Evolutionary conservation across 1,139 yeast species (phyloP), one percentile per base, ranked within the genome.

Genomic region (Yamadazyma songkhlaensis): DNA sequence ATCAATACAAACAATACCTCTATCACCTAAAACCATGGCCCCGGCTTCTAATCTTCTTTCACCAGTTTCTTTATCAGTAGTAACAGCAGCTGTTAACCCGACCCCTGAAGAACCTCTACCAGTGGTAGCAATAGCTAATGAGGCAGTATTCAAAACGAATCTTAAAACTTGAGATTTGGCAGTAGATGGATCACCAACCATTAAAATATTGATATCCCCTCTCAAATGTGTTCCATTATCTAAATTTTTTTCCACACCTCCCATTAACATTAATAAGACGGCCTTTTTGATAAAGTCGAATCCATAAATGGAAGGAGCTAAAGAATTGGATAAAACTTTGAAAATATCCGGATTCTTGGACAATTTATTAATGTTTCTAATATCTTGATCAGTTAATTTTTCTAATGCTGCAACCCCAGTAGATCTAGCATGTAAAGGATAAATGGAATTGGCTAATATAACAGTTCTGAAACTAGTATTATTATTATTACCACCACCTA

Each of bases 101-200:
- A 94, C 99, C 62, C 98, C 99, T 0, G 98, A 90, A 11, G 97
- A 90, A 43, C 98, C 99, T 61, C 96, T 81, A 69, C 99, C 99
- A 1, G 99, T 94, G 1, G 99, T 94, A 21, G 98, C 97, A 52
- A 92, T 90, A 2, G 98, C 98, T 51, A 92, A 71, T 2, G 95
- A 74, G 0, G 98, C 98, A 0, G 97, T 92, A 59, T 92, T 92
- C 45, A 92, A 71, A 13, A 94, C 97, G 58, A 92, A 92, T 50
- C 98, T 75, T 45, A 92, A 75, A 67, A 92, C 83, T 65, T 92
- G 98, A 3, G 97, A 90, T 60, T 92, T 92, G 26, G 98, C 98
- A 10, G 98, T 92, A 6, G 97, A 89, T 6, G 99, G 99, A 60
- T 92, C 99, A 64, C 99, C 99, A 29, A 92, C 97, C 96, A 92